Evolutionary conservation across 2,329 filamentous ascomycete species (phyloP).

Genomic region (Microdochium paspali): DNA sequence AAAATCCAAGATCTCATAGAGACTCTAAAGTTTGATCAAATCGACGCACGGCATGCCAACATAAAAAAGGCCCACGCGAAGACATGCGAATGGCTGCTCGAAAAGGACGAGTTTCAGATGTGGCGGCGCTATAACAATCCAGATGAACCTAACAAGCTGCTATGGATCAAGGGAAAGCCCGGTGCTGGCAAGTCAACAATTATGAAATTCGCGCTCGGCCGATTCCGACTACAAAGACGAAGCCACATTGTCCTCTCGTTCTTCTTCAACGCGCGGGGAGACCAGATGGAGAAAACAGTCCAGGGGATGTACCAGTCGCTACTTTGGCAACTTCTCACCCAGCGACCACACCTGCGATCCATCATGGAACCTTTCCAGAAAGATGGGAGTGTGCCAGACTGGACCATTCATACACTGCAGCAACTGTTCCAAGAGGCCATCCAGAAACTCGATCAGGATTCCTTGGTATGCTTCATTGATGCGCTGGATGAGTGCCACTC

Average conservation of each 20-base stretch:
- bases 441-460: slow-evolving; percentile 2
- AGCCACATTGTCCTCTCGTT: slow-evolving; percentile 24
- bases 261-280: slow-evolving; percentile 39
- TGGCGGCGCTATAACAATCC: slow-evolving; percentile 11
- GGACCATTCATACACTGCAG: slow-evolving; percentile 2
- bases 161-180: slow-evolving; percentile 5
- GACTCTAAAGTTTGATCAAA: background rate
- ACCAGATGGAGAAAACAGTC: slow-evolving; percentile 30
- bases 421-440: slow-evolving; percentile 6
- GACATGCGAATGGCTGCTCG: slow-evolving; percentile 3
- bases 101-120: background rate
- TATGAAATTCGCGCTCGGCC: slow-evolving; percentile 2
- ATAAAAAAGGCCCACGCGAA: background rate
- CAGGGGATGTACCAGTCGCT: slow-evolving; percentile 41
- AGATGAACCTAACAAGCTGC: background rate
- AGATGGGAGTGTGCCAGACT: background rate
- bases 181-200: slow-evolving; percentile 5
- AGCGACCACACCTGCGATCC: slow-evolving; percentile 20
- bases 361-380: background rate
- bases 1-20: background rate
- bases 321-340: slow-evolving; percentile 32
- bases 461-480: slow-evolving; percentile 11
- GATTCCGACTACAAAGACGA: background rate
- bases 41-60: background rate
- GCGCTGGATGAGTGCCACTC: slow-evolving; percentile 40